These are phyloP conservation scores for Colletotrichum costaricense DNA, from an alignment of 2,329 filamentous ascomycete genomes.

Conservation along the genomic window DNA sequence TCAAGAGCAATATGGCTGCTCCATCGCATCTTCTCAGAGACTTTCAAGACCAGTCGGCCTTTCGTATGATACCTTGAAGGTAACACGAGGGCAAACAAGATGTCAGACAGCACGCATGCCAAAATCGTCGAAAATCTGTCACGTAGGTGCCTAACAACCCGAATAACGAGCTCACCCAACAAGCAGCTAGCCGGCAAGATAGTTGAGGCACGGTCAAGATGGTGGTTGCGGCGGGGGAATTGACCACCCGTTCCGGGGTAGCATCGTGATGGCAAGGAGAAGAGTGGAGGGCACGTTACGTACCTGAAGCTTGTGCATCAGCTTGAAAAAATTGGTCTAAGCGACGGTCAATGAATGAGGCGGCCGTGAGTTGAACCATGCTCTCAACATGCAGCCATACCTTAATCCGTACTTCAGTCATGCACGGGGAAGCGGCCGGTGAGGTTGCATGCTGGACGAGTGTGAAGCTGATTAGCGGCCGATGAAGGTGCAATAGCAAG, in stretches of 20 bases:
- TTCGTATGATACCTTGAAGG: not conserved
- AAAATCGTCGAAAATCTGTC: not conserved
- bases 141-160: constrained; percentile 8
- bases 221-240: constrained; percentile 25
- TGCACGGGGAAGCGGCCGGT: constrained; percentile 33
- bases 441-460: constrained; percentile 21
- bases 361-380: constrained; percentile 25
- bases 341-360: constrained; percentile 22
- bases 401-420: constrained; percentile 32
- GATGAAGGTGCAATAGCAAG: constrained; percentile 20
- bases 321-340: not conserved
- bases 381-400: constrained; percentile 30
- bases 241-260: constrained; percentile 28
- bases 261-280: constrained; percentile 18
- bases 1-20: not conserved
- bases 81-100: constrained; percentile 28
- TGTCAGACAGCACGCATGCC: constrained; percentile 12
- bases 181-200: constrained; percentile 24
- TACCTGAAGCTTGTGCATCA: constrained; percentile 25
- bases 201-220: not conserved
- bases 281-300: constrained; percentile 2
- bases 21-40: not conserved
- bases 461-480: constrained; percentile 27
- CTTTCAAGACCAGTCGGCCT: not conserved
- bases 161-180: constrained; percentile 23